phyloP scores from a whole-genome alignment of 2,329 filamentous ascomycete species.

The Ilyonectria robusta region DNA sequence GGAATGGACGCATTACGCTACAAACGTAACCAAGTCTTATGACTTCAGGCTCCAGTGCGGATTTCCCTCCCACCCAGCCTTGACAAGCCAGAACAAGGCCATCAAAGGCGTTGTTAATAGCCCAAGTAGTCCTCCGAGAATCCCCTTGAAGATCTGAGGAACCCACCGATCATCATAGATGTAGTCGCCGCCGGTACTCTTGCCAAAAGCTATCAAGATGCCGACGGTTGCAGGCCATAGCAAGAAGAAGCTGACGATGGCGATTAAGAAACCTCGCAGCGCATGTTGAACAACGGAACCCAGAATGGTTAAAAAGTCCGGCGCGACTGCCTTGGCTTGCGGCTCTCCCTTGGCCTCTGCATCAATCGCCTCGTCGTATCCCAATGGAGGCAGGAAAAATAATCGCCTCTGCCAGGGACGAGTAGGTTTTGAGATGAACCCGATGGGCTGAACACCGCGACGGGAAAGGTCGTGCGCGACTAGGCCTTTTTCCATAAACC shows the following conservation, averaged over 20 bases:
- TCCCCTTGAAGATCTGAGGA: conserved; percentile 65
- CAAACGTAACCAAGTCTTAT: too few relatives aligned
- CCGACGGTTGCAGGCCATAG: conserved; percentile 62
- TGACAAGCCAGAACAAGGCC: conserved; percentile 65
- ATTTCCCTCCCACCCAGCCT: conserved; percentile 61
- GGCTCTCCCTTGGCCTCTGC: conserved; percentile 7
- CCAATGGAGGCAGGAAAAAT: conserved; percentile 32
- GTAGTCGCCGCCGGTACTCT: conserved; percentile 58
- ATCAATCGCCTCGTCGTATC: conserved; percentile 12
- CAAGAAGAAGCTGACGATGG: conserved; percentile 56
- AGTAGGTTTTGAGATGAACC: conserved; percentile 57
- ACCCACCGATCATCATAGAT: conserved; percentile 59
- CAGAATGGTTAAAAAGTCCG: not conserved
- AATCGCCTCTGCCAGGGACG: conserved; percentile 57
- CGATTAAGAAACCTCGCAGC: conserved; percentile 46
- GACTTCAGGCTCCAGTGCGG: too few relatives aligned
- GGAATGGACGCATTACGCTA: too few relatives aligned
- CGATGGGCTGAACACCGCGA: conserved; percentile 63
- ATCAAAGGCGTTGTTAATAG: conserved; percentile 63
- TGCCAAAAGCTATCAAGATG: conserved; percentile 58
- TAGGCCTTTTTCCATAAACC: conserved; percentile 63
- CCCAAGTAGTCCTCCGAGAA: conserved; percentile 63
- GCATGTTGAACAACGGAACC: conserved; percentile 48
- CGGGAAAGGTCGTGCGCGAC: conserved; percentile 64
- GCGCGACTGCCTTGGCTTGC: not conserved